Evolutionary conservation across 78 protist species (phyloP).

Genomic region (Dictyostelium capitatum): DNA sequence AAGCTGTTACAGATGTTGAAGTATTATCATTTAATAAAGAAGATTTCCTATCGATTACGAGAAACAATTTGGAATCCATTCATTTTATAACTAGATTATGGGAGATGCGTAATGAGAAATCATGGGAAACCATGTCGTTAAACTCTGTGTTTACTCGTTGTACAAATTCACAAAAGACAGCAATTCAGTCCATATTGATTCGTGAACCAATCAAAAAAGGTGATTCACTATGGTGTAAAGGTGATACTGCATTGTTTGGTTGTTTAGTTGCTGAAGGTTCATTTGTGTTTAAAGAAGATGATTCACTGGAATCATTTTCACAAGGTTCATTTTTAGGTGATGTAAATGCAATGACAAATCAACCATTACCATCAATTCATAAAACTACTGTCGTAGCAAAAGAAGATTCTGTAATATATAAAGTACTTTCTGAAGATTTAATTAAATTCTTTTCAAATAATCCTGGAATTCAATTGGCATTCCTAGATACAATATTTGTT

Average conservation of each 20-base stretch:
- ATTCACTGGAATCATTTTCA: conserved; percentile 42
- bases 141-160: conserved; percentile 59
- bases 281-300: conserved; percentile 38
- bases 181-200: conserved; percentile 56
- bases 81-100: conserved; percentile 52
- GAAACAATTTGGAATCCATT: conserved; percentile 58
- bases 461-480: conserved; percentile 62
- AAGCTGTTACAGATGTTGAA: conserved; percentile 64
- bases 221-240: conserved; percentile 41
- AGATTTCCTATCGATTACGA: conserved; percentile 59
- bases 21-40: conserved; percentile 67
- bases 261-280: conserved; percentile 73
- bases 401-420: conserved; percentile 76
- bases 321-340: conserved; percentile 68
- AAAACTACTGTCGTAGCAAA: conserved; percentile 60
- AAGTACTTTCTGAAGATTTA: conserved; percentile 59
- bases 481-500: conserved; percentile 64
- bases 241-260: conserved; percentile 51
- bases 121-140: conserved; percentile 71
- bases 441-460: conserved; percentile 46
- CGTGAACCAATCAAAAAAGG: conserved; percentile 23
- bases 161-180: conserved; percentile 75
- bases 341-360: conserved; percentile 42
- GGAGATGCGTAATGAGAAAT: conserved; percentile 77
- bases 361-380: conserved; percentile 46